These are phyloP conservation scores for Arachis hypogaea DNA, from an alignment of 306 rosid genomes.

Conservation along the genomic window DNA sequence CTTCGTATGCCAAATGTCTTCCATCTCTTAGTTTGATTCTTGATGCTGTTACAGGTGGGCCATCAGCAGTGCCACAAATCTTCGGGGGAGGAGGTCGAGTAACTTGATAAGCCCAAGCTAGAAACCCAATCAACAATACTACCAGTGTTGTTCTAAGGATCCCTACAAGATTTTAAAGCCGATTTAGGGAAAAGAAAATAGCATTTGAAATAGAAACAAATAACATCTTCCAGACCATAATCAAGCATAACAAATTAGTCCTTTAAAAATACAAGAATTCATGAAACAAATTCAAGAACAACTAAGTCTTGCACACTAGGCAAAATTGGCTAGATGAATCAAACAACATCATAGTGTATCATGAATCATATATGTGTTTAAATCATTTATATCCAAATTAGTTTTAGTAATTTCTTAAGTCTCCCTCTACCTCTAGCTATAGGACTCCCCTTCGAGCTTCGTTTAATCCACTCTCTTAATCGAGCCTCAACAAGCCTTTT, in stretches of 20 bases:
- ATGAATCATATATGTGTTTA: too few species aligned
- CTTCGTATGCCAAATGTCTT: conserved; percentile 84
- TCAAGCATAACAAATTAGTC: conserved; percentile 12
- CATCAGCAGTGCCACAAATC: conserved; percentile 77
- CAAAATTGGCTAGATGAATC: too few species aligned
- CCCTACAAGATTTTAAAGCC: conserved; percentile 53
- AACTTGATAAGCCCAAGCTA: conserved; percentile 80
- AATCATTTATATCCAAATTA: too few species aligned
- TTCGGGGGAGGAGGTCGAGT: conserved; percentile 75
- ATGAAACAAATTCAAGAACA: too few species aligned
- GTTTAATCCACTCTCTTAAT: too few species aligned
- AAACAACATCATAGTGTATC: too few species aligned
- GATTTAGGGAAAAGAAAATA: background rate
- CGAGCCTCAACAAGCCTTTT: too few species aligned
- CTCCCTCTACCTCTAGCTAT: too few species aligned
- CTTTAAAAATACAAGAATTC: background rate
- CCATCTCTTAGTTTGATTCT: conserved; percentile 86
- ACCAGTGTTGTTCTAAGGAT: conserved; percentile 53
- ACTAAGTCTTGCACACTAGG: too few species aligned
- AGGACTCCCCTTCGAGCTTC: too few species aligned
- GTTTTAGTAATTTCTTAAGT: too few species aligned
- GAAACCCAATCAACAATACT: conserved; percentile 62
- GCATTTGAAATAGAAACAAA: background rate
- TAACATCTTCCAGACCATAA: background rate
- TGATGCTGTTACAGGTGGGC: conserved; percentile 72